Evolutionary conservation across 768 basidiomycete species (phyloP), one percentile per base, ranked within the genome.

Genomic region (Suillus occidentalis): DNA sequence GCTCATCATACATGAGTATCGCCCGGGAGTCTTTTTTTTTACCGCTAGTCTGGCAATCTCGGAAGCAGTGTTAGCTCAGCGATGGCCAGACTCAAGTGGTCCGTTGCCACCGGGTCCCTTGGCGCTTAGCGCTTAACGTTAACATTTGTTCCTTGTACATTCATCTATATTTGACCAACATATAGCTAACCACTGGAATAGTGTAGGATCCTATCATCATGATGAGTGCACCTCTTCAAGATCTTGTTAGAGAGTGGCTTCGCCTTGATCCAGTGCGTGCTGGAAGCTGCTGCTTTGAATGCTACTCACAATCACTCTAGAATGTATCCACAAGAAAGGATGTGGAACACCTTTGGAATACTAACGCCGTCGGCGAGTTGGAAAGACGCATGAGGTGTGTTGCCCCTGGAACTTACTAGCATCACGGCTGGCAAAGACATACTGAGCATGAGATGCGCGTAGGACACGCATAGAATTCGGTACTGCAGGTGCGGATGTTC

Each of bases 381-480:
- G 77, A 80, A 66, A 80, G 73, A 65, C 75, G 81, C 47, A 78
- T 83, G 79, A 78, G 77, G 82, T 82, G 67, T 47, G 25, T 57
- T 45, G 3, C 58, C 14, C 7, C n/a, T 47, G 28, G 28, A 1
- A 28, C 28, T 28, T 28, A 28, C 28, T 25, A 34, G 34, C 36
- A 53, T 40, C 49, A 28, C 25, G 22, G 47, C 57, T 45, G 53
- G 68, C 25, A 22, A 37, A 52, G 14, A 3, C 25, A 50, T 16
- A 4, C 16, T 45, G 43, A 61, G 16, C 34, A 22, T 40, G 39
- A 14, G 20, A 34, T 40, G 4, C 6, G 16, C 43, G 56, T 70
- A 91, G 90, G 68, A 77, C 78, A 5, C 85, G 94, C 42, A 95
- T 96, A 68, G 85, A 89, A 65, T 96, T 96, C 74, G 94, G 94